Evolutionary conservation across 495 filamentous ascomycete genomes (phyloP).

Genomic region (Penicillium simplicissimum): DNA sequence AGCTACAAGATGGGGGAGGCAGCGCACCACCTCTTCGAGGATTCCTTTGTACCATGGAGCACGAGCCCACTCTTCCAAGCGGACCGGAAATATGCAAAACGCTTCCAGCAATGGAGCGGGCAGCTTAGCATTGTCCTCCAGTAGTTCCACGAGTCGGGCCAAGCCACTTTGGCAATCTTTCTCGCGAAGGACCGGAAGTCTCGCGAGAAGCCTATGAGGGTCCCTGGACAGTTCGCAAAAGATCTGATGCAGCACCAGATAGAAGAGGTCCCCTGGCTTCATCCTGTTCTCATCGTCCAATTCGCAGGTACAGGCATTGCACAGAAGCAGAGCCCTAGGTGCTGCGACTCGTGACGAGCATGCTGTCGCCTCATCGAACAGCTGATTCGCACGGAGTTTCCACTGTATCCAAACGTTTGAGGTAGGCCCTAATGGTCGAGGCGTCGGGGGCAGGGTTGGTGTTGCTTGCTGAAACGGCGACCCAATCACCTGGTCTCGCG

Average conservation of each 20-base stretch:
- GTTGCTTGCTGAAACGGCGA: background rate
- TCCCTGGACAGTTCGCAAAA: conserved; percentile 53
- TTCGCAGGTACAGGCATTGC: conserved; percentile 49
- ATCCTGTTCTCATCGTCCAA: conserved; percentile 14
- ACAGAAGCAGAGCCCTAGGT: conserved; percentile 57
- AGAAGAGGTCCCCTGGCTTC: conserved; percentile 53
- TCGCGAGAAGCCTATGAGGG: conserved; percentile 6
- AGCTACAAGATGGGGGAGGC: conserved; percentile 27
- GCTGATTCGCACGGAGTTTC: background rate
- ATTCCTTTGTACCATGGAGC: conserved; percentile 8
- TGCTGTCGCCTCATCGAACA: conserved; percentile 11
- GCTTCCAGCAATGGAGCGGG: background rate
- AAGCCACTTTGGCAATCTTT: conserved; percentile 2
- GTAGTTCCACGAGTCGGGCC: conserved; percentile 4
- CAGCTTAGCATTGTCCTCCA: conserved; percentile 9
- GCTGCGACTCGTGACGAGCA: background rate
- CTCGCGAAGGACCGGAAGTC: conserved; percentile 17
- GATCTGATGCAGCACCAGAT: conserved; percentile 66
- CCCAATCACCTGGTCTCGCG: background rate
- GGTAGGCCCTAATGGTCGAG: background rate
- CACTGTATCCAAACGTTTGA: conserved; percentile 15
- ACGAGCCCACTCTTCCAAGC: background rate
- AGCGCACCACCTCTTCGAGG: background rate
- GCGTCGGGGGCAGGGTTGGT: background rate
- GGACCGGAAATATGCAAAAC: conserved; percentile 6